Evolutionary conservation across 345 rosid species (phyloP), one percentile per base, ranked within the genome.

Genomic region (Linum trigynum): DNA sequence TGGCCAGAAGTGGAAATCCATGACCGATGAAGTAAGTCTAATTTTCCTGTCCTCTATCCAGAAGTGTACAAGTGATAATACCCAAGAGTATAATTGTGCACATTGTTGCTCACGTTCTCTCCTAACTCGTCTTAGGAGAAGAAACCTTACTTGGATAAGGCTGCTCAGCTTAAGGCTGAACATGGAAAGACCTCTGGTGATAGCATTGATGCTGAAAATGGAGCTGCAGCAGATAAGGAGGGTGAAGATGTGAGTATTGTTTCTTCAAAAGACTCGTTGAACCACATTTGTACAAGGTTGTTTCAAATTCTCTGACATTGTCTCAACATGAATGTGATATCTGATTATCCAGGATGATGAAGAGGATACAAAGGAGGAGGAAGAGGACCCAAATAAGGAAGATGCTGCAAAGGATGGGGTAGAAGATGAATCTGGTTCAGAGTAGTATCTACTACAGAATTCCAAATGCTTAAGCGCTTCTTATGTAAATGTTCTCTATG

Each of bases 1-100:
- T 57, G 98, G 96, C 70, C 97, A 82, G 74, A 85, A 80, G 72
- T 86, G 96, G 98, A 84, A 76, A 74, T 83, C 87, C 17, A 62
- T 92, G 88, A 72, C 85, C 2, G 92, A 89, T 59, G 96, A 87
- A 58, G 96, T 86, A 62, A 82, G 96, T 76, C 59, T 1, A 2
- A 55, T 14, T 36, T 1, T 61, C 5, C 35, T 45, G 53, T 36
- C 3, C 11, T 57, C 16, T 23, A 23, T 23, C 7, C 3, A 6
- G 12, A 32, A 12, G 15, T 36, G n/a, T 3, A 51, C 32, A 23
- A 23, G 32, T 23, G 32, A 1, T 16, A 14, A 32, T 23, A 39
- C 14, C 5, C 23, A n/a, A 2, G 15, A 6, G 16, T 15, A 9
- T 5, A 12, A 55, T 23, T 63, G 38, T 12, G 10, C 53, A 23